phyloP scores from a whole-genome alignment of 2,329 filamentous ascomycete species.

The Thyridium curvatum region DNA sequence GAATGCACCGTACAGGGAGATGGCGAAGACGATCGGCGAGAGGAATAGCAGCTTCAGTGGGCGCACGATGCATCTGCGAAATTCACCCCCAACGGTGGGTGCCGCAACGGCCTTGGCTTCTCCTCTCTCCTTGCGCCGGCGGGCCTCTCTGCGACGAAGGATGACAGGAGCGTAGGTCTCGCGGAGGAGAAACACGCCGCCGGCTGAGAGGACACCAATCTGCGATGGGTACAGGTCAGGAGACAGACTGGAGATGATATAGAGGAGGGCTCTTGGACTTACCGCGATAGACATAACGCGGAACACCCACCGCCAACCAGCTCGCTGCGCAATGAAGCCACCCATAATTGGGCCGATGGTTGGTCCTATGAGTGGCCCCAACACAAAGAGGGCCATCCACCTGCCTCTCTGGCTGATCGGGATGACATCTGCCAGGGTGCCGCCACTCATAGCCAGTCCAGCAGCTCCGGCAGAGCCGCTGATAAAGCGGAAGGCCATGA shows the following conservation, averaged over 20 bases:
- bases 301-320: slow-evolving; percentile 10
- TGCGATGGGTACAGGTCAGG: background rate
- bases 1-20: slow-evolving; percentile 47
- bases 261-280: background rate
- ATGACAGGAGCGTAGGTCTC: background rate
- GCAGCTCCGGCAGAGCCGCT: too few relatives aligned
- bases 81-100: too few relatives aligned
- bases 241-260: background rate
- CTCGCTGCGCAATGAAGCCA: slow-evolving; percentile 6
- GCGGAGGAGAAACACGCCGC: background rate
- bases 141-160: slow-evolving; percentile 20
- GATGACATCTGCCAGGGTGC: too few relatives aligned
- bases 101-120: slow-evolving; percentile 12
- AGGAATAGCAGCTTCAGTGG: slow-evolving; percentile 46
- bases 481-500: slow-evolving; percentile 40
- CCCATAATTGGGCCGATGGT: slow-evolving; percentile 17
- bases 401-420: too few relatives aligned
- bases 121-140: slow-evolving; percentile 29
- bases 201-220: background rate
- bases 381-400: too few relatives aligned
- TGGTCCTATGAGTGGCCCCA: too few relatives aligned
- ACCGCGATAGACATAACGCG: slow-evolving; percentile 8
- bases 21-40: slow-evolving; percentile 42
- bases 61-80: slow-evolving; percentile 31
- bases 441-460: too few relatives aligned